phyloP scores from a whole-genome alignment of 345 rosid genomes.

The Mallotus nudiflorus region DNA sequence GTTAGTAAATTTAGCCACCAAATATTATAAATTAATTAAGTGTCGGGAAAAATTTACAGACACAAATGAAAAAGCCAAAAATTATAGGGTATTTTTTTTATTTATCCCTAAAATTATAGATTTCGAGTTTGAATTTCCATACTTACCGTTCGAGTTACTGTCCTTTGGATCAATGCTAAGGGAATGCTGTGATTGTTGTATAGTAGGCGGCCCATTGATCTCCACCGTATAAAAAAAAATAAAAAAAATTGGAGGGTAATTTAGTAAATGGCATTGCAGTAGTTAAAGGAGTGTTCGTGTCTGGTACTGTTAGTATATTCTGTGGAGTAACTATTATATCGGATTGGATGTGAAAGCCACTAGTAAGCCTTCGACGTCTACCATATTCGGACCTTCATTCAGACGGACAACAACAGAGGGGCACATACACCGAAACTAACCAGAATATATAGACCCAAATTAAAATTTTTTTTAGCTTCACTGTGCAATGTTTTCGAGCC shows the following conservation, averaged over 20 bases:
- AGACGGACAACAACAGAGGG: background rate
- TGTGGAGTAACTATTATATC: constrained; percentile 16
- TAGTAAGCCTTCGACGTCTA: background rate
- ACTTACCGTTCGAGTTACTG: too few species aligned
- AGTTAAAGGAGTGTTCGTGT: constrained; percentile 18
- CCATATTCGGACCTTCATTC: background rate
- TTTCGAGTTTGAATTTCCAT: too few species aligned
- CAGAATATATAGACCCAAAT: background rate
- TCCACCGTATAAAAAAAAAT: background rate
- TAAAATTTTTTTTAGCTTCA: too few species aligned
- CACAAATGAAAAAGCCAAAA: too few species aligned
- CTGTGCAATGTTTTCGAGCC: constrained; percentile 53
- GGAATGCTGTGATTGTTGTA: too few species aligned
- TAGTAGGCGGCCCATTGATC: too few species aligned
- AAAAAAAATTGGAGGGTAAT: background rate
- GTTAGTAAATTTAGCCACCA: too few species aligned
- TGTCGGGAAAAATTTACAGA: too few species aligned
- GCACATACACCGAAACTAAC: background rate
- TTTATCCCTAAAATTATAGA: too few species aligned
- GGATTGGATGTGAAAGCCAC: constrained; percentile 21
- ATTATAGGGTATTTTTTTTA: too few species aligned
- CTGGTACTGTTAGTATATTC: constrained; percentile 63
- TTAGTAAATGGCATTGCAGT: background rate
- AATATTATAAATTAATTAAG: too few species aligned
- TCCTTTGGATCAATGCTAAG: too few species aligned